Conservation (phyloP, 2,329 filamentous ascomycete species). For the Didymella segeticola region DNA sequence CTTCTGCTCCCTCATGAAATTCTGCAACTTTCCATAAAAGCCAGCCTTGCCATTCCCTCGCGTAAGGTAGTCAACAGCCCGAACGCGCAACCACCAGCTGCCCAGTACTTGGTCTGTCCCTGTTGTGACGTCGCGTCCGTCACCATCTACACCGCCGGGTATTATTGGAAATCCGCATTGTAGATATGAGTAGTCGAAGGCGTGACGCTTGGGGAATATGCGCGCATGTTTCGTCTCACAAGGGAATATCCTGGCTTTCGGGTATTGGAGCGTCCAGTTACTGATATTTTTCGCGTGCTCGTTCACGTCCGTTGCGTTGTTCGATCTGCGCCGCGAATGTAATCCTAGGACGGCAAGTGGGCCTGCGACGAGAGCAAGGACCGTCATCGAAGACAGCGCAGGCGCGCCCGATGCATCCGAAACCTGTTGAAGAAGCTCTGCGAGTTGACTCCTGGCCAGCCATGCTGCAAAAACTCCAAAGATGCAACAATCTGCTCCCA, state of each 20-base stretch:
- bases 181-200: slow-evolving; percentile 75
- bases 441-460: slow-evolving; percentile 17
- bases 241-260: slow-evolving; percentile 63
- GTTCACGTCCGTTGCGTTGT: not conserved
- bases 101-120: slow-evolving; percentile 39
- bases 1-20: slow-evolving; percentile 64
- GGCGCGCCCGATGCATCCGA: slow-evolving; percentile 15
- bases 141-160: slow-evolving; percentile 56
- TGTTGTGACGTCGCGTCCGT: slow-evolving; percentile 22
- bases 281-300: not conserved
- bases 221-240: slow-evolving; percentile 70
- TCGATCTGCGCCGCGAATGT: not conserved
- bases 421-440: slow-evolving; percentile 9
- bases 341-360: slow-evolving; percentile 21
- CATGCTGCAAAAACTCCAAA: slow-evolving; percentile 21
- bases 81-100: slow-evolving; percentile 65
- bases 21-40: slow-evolving; percentile 68
- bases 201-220: slow-evolving; percentile 71
- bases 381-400: slow-evolving; percentile 6
- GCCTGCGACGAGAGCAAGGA: slow-evolving; percentile 14
- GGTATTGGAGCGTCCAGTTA: slow-evolving; percentile 26
- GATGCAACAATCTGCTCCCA: slow-evolving; percentile 29
- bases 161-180: slow-evolving; percentile 71
- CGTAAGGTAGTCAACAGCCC: slow-evolving; percentile 66
- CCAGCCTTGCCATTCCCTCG: slow-evolving; percentile 60